Conservation (phyloP, 2,329 filamentous ascomycete genomes). For the Botrytis squamosa region DNA sequence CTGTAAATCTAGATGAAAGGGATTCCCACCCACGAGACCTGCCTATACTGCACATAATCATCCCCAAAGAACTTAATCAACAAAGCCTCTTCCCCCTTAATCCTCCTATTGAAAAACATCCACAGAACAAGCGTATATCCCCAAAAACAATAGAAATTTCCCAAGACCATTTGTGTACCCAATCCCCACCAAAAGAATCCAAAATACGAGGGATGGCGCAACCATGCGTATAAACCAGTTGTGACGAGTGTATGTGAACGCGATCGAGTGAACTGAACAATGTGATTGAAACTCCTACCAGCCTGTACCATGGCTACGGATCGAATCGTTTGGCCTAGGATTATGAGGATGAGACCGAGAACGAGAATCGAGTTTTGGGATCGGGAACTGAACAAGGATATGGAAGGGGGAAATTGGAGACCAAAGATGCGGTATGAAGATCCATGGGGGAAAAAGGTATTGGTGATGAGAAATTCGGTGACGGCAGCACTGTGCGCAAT, state of each 20-base stretch:
- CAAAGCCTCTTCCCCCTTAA: conserved; percentile 75
- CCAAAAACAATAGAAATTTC: conserved; percentile 76
- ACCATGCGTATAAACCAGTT: conserved; percentile 69
- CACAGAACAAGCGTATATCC: conserved; percentile 76
- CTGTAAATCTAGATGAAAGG: conserved; percentile 61
- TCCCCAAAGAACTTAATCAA: conserved; percentile 80
- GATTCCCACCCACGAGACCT: conserved; percentile 72
- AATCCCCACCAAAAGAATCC: conserved; percentile 98
- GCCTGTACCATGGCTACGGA: conserved; percentile 87
- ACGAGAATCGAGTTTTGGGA: conserved; percentile 42
- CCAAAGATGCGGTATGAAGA: not conserved
- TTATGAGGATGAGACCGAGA: conserved; percentile 62
- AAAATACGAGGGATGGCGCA: conserved; percentile 92
- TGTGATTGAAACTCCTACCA: conserved; percentile 88
- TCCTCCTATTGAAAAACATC: conserved; percentile 77
- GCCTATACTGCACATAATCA: conserved; percentile 74
- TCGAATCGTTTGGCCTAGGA: conserved; percentile 71
- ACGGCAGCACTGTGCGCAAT: conserved; percentile 76
- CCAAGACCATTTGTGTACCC: conserved; percentile 88
- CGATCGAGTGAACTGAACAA: conserved; percentile 69
- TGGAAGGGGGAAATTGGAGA: not conserved
- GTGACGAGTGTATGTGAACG: conserved; percentile 78
- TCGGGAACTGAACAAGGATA: conserved; percentile 25
- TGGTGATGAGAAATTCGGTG: conserved; percentile 66
- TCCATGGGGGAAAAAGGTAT: conserved; percentile 51